Base-by-base conservation (phyloP, 371 early-diverging fungal species). In the Fennellomyces sp. region DNA sequence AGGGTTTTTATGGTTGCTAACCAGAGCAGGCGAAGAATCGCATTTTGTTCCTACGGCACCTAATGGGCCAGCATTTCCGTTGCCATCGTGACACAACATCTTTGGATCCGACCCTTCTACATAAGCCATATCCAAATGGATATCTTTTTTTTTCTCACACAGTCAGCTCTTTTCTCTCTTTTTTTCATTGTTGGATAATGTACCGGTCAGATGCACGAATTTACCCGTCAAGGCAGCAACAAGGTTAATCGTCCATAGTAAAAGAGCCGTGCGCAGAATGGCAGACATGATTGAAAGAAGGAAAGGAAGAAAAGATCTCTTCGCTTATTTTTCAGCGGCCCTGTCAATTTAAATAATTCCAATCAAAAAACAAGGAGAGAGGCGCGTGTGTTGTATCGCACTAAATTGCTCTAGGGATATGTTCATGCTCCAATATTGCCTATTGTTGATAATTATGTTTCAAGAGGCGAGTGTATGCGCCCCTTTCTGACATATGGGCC, bases 161-260 rank as follows among this genome's bases (percentile, higher is more conserved):
- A n/a, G n/a, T n/a, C n/a, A n/a, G n/a, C 35, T 33, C 35, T 33
- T 33, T 13, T 19, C 15, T n/a, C 35, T 33, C 35, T 33, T 33
- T 13, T 19, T 25, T n/a, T 11, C 19, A 49, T 31, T 33, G 17
- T 35, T 52, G 31, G 17, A 17, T 27, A 27, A 26, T 19, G 17
- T 56, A 67, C 67, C 67, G 15, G 67, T 67, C 23, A 67, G 45
- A 39, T 67, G 67, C n/a, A 67, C 23, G 49, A 67, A 67, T 15
- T 59, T 58, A 8, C 67, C 67, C n/a, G 65, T 62, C 41, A 61
- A 29, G 21, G 58, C 51, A 19, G n/a, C 13, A 45, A 31, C 6
- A 39, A n/a, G 17, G 2, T 23, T 19, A 30, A 0, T 56, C 23
- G 11, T 19, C 25, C 8, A n/a, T 0, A 2, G 13, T 13, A 39